Percentiles rank a stretch among this genome's conserved stretches.
Conservation (phyloP, 139 green algal species). For the Limnomonas spitsbergensis region DNA sequence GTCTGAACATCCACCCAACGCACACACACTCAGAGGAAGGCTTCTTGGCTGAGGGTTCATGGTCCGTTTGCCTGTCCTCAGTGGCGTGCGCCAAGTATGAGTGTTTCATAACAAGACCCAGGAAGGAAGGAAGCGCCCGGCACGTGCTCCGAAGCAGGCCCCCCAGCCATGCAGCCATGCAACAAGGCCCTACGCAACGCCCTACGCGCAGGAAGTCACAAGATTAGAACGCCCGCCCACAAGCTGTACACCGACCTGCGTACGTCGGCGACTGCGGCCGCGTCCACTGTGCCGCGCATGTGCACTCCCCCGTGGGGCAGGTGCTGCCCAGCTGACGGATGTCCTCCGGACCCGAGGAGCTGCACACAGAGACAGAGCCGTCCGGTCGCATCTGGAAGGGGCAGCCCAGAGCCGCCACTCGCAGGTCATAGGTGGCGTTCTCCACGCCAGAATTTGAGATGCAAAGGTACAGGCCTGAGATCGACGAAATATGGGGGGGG, state of each 20-base stretch:
- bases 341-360: background rate
- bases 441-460: background rate
- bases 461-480: background rate
- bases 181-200: too few relatives aligned
- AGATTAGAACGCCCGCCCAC: too few relatives aligned
- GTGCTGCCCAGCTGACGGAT: background rate
- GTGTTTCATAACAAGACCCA: too few relatives aligned
- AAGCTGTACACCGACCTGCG: background rate
- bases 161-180: too few relatives aligned
- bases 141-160: too few relatives aligned
- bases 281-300: background rate
- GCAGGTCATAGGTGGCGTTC: background rate
- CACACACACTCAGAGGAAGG: too few relatives aligned
- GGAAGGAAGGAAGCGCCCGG: too few relatives aligned
- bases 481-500: background rate
- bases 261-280: background rate
- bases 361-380: background rate
- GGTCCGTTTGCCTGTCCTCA: too few relatives aligned
- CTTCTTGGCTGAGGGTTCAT: too few relatives aligned
- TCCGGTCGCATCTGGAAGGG: background rate
- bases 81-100: too few relatives aligned
- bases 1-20: too few relatives aligned
- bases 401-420: background rate
- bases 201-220: too few relatives aligned
- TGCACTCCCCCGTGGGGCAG: background rate